Evolutionary conservation across 768 basidiomycete species (phyloP).

Genomic region (Tricholoma sp.): DNA sequence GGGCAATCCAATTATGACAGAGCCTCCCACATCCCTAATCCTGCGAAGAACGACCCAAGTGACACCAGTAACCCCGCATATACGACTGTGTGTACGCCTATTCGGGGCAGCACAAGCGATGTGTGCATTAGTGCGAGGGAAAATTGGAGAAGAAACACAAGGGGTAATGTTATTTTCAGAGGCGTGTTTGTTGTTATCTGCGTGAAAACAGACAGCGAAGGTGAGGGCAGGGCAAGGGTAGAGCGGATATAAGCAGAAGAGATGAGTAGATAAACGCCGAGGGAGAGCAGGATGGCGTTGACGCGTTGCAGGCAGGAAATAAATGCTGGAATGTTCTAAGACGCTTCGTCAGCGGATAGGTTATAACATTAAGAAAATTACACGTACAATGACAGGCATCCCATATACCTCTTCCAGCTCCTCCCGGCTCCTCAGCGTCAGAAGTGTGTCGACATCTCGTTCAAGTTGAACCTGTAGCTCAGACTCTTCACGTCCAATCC

Average conservation of each 20-base stretch:
- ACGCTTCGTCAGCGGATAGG: slow-evolving; percentile 5
- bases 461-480: slow-evolving; percentile 42
- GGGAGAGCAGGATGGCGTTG: slow-evolving; percentile 64
- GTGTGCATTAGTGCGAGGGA: slow-evolving; percentile 61
- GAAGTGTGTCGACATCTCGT: slow-evolving; percentile 59
- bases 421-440: slow-evolving; percentile 59
- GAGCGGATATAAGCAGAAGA: slow-evolving; percentile 59
- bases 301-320: slow-evolving; percentile 72
- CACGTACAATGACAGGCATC: slow-evolving; percentile 68
- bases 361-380: slow-evolving; percentile 2
- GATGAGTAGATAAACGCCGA: slow-evolving; percentile 61
- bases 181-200: slow-evolving; percentile 26
- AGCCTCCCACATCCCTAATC: slow-evolving; percentile 68
- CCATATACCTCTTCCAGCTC: slow-evolving; percentile 81
- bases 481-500: not conserved
- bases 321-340: slow-evolving; percentile 71
- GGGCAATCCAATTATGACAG: slow-evolving; percentile 33
- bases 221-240: slow-evolving; percentile 32
- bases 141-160: slow-evolving; percentile 44
- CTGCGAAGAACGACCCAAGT: slow-evolving; percentile 66
- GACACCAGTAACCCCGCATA: slow-evolving; percentile 65
- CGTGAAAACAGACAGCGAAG: slow-evolving; percentile 8
- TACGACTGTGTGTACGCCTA: slow-evolving; percentile 73
- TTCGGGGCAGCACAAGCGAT: slow-evolving; percentile 57
- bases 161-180: slow-evolving; percentile 36